phyloP scores from a whole-genome alignment of 768 basidiomycete species.

The Boletus barrowsii region DNA sequence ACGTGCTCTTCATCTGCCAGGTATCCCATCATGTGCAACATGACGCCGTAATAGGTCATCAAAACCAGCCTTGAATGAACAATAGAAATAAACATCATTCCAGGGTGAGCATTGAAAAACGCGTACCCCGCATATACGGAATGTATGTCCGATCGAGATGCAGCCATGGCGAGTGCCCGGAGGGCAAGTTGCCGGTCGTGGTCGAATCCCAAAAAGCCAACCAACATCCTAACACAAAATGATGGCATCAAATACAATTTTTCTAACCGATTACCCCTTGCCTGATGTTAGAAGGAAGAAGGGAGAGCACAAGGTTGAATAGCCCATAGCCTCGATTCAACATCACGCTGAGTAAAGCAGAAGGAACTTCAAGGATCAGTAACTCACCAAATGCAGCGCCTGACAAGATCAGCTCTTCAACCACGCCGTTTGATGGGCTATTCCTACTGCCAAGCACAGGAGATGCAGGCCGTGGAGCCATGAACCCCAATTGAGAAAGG shows the following conservation, averaged over 20 bases:
- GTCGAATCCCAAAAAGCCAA: constrained; percentile 77
- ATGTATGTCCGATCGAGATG: constrained; percentile 67
- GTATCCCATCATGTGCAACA: constrained; percentile 68
- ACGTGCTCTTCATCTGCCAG: constrained; percentile 71
- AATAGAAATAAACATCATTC: background rate
- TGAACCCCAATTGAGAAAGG: constrained; percentile 37
- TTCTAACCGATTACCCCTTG: constrained; percentile 28
- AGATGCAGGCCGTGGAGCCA: constrained; percentile 11
- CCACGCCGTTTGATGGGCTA: constrained; percentile 45
- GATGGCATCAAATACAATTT: background rate
- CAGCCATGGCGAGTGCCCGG: constrained; percentile 64
- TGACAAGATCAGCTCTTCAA: constrained; percentile 71
- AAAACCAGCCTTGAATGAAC: constrained; percentile 53
- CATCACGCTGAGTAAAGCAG: background rate
- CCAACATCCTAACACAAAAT: constrained; percentile 49
- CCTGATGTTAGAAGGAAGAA: constrained; percentile 76
- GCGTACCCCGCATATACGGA: constrained; percentile 72
- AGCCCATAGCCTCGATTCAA: constrained; percentile 48
- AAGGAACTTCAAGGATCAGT: background rate
- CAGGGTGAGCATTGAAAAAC: background rate
- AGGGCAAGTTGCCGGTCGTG: constrained; percentile 68
- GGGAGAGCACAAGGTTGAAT: constrained; percentile 77
- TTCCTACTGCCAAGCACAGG: constrained; percentile 16
- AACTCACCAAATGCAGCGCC: constrained; percentile 73
- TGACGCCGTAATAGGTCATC: constrained; percentile 76